These are phyloP conservation scores for Malassezia furfur DNA, from an alignment of 1,284 basidiomycete genomes.

Conservation along the genomic window DNA sequence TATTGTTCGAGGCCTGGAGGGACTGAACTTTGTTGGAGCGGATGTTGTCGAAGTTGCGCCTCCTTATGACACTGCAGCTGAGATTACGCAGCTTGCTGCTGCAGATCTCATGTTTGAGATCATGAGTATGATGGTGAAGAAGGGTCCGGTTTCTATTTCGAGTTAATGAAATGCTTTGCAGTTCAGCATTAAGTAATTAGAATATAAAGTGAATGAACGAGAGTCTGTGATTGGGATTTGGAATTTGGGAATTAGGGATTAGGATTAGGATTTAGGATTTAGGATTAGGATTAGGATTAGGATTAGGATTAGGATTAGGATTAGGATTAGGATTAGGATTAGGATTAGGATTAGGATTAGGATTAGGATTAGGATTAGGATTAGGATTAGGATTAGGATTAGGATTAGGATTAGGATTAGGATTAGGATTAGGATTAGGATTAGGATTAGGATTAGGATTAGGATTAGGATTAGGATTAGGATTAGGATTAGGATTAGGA, in stretches of 20 bases:
- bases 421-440: slow-evolving; percentile 7
- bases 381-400: slow-evolving; percentile 9
- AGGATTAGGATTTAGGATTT: slow-evolving; percentile 1
- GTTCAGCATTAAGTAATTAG: too few species aligned
- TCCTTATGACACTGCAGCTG: neutral
- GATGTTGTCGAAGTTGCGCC: neutral
- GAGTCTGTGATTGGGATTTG: too few species aligned
- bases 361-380: slow-evolving; percentile 8
- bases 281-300: slow-evolving; percentile 6
- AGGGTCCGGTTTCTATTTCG: neutral
- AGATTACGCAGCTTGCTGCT: neutral
- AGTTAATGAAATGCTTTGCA: too few species aligned
- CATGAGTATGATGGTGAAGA: neutral
- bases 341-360: slow-evolving; percentile 9
- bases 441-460: slow-evolving; percentile 6
- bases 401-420: slow-evolving; percentile 7
- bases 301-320: slow-evolving; percentile 10
- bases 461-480: slow-evolving; percentile 2
- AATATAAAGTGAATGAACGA: too few species aligned
- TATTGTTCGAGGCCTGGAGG: slow-evolving; percentile 65
- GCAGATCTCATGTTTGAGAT: neutral
- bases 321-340: slow-evolving; percentile 9
- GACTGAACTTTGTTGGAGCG: slow-evolving; percentile 55
- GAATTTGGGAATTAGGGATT: neutral
- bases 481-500: neutral